Evolutionary conservation across 495 filamentous ascomycete genomes (phyloP), one percentile per base, ranked within the genome.

Genomic region (Coniosporium apollinis): DNA sequence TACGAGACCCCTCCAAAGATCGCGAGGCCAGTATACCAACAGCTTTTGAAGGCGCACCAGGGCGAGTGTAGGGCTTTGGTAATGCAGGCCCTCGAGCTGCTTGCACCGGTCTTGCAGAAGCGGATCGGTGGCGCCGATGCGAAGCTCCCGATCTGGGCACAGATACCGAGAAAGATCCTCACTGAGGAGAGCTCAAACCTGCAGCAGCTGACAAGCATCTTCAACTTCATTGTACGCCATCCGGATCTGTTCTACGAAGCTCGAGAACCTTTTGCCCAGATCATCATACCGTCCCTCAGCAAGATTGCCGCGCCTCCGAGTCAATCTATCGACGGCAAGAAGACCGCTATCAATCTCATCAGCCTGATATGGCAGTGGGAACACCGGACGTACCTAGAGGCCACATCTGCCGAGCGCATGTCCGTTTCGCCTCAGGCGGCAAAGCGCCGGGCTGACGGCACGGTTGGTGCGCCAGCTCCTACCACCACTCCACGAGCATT

Each of bases 1-100:
- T 99, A 92, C 46, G 91, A 99, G 47, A 94, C 91, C 0, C 91
- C 91, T 0, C 69, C 80, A 33, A 96, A 96, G 64, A 94, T 99
- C 34, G 85, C 87, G 2, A 77, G 76, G 11, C 87, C 94, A 50
- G 85, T 96, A 26, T 96, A 96, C 47, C 74, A 83, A 34, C 82
- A 85, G 3, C 63, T 96, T 19, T 60, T 99, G 3, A 78, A 80
- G 51, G 89, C 91, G 1, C 89, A 92, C 46, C 85, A 93, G 50
- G 89, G 86, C 39, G 91, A 99, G 61, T 91, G 89, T 16, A 70
- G 85, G 41, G 73, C 84, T 15, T 66, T 99, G 29, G 85, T 96
- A 19, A 91, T 82, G 4, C 91, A 96, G 47, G 84, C 86, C 3
- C 68, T 99, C 19, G 91, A 96, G 56, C 67, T 99, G 28, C 74